phyloP scores from a whole-genome alignment of 2,329 filamentous ascomycete species.

The Exophiala phaeomuriformis region DNA sequence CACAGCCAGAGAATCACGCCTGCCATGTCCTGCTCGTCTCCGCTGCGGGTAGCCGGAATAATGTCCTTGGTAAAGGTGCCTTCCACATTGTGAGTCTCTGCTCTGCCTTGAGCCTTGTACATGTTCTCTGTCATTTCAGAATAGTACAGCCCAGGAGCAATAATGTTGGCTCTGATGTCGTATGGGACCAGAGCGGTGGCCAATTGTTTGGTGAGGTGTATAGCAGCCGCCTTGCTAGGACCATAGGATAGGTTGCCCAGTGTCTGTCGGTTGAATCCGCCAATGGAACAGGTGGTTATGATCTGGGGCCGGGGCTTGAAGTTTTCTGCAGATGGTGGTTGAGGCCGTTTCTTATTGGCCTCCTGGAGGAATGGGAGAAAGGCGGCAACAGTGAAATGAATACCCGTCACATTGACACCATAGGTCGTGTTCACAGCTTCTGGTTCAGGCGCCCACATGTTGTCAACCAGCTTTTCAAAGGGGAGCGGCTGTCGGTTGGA shows the following conservation, averaged over 20 bases:
- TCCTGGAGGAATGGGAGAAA: conserved; percentile 38
- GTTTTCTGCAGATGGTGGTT: conserved; percentile 28
- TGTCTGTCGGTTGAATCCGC: conserved; percentile 37
- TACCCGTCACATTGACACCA: conserved; percentile 35
- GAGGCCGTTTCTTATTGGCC: conserved; percentile 36
- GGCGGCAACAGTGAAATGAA: conserved; percentile 35
- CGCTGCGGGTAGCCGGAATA: conserved; percentile 54
- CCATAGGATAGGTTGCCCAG: conserved; percentile 39
- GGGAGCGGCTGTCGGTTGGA: conserved; percentile 28
- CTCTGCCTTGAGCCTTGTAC: conserved; percentile 37
- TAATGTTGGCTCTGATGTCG: conserved; percentile 44
- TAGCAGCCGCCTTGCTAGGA: conserved; percentile 40
- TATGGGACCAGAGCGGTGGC: conserved; percentile 37
- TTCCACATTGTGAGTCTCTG: conserved; percentile 33
- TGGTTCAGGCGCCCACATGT: conserved; percentile 29
- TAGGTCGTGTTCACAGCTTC: conserved; percentile 33
- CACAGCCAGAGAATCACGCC: conserved; percentile 60
- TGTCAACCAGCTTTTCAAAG: conserved; percentile 32
- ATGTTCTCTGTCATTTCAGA: conserved; percentile 53
- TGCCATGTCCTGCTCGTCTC: conserved; percentile 56
- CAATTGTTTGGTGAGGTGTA: conserved; percentile 45
- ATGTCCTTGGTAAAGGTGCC: conserved; percentile 38
- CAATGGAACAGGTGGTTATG: conserved; percentile 43
- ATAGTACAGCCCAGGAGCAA: conserved; percentile 50
- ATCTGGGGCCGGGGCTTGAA: conserved; percentile 37